phyloP scores from a whole-genome alignment of 2,329 filamentous ascomycete species.

The Stagonosporopsis tanaceti region DNA sequence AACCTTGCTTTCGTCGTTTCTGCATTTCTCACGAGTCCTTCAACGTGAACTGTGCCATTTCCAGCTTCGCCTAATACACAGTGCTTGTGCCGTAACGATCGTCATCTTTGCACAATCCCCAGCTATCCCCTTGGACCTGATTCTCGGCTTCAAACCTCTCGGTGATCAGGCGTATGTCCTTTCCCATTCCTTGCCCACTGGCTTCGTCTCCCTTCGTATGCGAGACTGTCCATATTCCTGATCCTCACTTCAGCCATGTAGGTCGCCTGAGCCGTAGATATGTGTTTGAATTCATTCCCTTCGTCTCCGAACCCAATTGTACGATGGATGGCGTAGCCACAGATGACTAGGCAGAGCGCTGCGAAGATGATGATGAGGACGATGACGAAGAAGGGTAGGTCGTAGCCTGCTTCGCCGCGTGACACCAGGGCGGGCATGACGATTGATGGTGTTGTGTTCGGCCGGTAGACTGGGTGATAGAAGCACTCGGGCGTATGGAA shows the following conservation, averaged over 20 bases:
- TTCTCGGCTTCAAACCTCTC: not conserved
- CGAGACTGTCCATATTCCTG: slow-evolving; percentile 25
- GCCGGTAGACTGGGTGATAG: too few relatives aligned
- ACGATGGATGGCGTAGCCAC: slow-evolving; percentile 30
- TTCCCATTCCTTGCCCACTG: slow-evolving; percentile 7
- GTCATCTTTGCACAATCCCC: not conserved
- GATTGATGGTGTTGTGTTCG: not conserved
- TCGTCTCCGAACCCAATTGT: slow-evolving; percentile 24
- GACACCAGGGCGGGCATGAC: slow-evolving; percentile 5
- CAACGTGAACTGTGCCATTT: too few relatives aligned
- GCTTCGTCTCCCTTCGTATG: slow-evolving; percentile 19
- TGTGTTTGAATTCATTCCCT: slow-evolving; percentile 20
- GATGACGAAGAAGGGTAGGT: slow-evolving; percentile 26
- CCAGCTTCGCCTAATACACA: too few relatives aligned
- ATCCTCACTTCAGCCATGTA: slow-evolving; percentile 36
- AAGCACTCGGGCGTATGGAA: not conserved
- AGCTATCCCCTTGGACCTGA: not conserved
- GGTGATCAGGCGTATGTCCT: not conserved
- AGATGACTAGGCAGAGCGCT: slow-evolving; percentile 24
- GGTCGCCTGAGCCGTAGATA: slow-evolving; percentile 24
- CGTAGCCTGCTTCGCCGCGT: slow-evolving; percentile 24
- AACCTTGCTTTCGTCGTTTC: too few relatives aligned
- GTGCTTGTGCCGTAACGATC: too few relatives aligned
- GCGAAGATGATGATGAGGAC: slow-evolving; percentile 32
- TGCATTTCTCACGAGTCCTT: too few relatives aligned